Base-by-base conservation (phyloP, 2,329 filamentous ascomycete species). In the Cercospora nicotianae region DNA sequence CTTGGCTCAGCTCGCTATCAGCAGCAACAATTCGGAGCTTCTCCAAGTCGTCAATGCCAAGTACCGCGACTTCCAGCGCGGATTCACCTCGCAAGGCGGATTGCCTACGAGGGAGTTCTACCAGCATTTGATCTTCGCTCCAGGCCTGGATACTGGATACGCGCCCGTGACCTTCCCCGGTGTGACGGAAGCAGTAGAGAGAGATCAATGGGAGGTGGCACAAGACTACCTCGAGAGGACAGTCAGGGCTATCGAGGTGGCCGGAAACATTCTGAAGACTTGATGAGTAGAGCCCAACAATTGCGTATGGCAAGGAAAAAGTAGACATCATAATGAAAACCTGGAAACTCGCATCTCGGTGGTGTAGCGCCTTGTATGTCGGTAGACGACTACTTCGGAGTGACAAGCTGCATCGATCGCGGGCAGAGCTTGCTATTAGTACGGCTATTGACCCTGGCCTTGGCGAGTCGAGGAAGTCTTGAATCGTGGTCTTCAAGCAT, bases 91-190 rank as follows among this genome's bases (percentile, higher is more conserved):
- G 20, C 80, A 83, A 64, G 81, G 81, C n/a, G 83, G 82, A 12
- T 69, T 84, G 36, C 80, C 81, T 0, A 79, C 77, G 1, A 72
- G 83, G 13, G 79, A 81, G 68, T 84, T 81, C 69, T 84, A 80
- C 72, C 81, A 81, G 69, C 78, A 85, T 70, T 76, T 82, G 8
- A 78, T 83, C 20, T 83, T 82, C 66, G 82, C 83, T 7, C 83
- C 83, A 5, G 82, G 83, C 0, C 65, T 83, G 18, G 77, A 79
- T 67, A 79, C 64, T 63, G 71, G 93, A 0, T 96, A 96, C 78
- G 83, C 92, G 0, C 93, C 92, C 1, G 87, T 85, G 3, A 87
- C 87, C 18, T 89, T 87, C 72, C 87, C 87, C 1, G 86, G 86
- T 1, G 77, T 89, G 23, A 84, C 87, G 3, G 87, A 89, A 77